These are phyloP conservation scores for Beta vulgaris DNA, from an alignment of 148 eudicot genomes.

Conservation along the genomic window DNA sequence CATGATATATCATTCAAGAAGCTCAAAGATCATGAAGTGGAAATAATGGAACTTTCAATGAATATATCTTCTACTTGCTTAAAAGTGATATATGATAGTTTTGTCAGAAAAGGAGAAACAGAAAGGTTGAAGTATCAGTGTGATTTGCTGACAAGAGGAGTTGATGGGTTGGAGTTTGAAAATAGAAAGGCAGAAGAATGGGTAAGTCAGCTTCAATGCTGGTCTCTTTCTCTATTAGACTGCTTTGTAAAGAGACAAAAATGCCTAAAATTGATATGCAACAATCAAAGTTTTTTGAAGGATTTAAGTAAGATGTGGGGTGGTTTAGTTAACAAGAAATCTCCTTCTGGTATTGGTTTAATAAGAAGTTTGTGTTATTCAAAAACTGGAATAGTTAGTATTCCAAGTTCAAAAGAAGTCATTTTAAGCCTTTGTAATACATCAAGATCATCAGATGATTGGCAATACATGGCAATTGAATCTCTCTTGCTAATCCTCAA, in stretches of 20 bases:
- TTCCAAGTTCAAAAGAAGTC: conserved; percentile 46
- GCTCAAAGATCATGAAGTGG: conserved; percentile 47
- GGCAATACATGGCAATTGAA: conserved; percentile 86
- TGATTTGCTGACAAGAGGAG: conserved; percentile 78
- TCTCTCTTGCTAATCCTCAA: conserved; percentile 62
- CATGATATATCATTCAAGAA: conserved; percentile 55
- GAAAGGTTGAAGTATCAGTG: conserved; percentile 57
- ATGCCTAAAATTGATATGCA: conserved; percentile 50
- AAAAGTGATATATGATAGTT: conserved; percentile 21
- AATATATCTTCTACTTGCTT: conserved; percentile 32
- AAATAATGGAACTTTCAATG: conserved; percentile 36
- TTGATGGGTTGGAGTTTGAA: conserved; percentile 64
- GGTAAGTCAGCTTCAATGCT: conserved; percentile 83
- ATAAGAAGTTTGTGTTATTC: conserved; percentile 61
- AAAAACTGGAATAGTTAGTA: conserved; percentile 47
- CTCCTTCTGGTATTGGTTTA: conserved; percentile 65
- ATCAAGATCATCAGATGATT: conserved; percentile 77
- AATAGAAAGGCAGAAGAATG: conserved; percentile 80
- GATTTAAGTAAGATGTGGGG: conserved; percentile 69
- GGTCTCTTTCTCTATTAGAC: conserved; percentile 65
- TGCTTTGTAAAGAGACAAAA: conserved; percentile 57
- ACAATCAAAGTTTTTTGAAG: conserved; percentile 36
- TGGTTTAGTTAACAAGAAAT: conserved; percentile 59
- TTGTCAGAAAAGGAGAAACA: conserved; percentile 26
- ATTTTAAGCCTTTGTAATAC: conserved; percentile 54